Percentiles rank a stretch among this genome's conserved stretches.
Conservation (phyloP, 768 basidiomycete genomes). For the Agaricus blazei region DNA sequence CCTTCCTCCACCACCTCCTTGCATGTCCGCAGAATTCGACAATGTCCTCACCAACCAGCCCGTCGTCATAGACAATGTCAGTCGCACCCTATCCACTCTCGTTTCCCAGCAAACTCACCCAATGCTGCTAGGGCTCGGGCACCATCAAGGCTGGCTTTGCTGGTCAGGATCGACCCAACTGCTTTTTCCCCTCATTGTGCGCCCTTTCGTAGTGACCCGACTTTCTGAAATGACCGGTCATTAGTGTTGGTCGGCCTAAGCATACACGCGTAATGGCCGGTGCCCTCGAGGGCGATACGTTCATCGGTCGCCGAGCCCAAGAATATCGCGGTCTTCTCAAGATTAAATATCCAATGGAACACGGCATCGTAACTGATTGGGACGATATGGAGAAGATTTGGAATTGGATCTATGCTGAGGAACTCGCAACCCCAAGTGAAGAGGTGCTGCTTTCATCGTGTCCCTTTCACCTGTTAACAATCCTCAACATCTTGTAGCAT, state of each 20-base stretch:
- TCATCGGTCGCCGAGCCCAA: constrained; percentile 93
- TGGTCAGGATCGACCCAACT: constrained; percentile 98
- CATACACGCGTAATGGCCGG: constrained; percentile 98
- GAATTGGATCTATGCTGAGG: constrained; percentile 96
- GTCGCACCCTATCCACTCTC: constrained; percentile 21
- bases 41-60: constrained; percentile 97
- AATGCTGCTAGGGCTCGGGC: constrained; percentile 65
- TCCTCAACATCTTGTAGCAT: constrained; percentile 51
- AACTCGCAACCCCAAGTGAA: constrained; percentile 91
- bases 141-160: constrained; percentile 99
- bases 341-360: constrained; percentile 99
- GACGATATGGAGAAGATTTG: constrained; percentile 99
- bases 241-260: constrained; percentile 93
- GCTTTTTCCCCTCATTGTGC: constrained; percentile 98
- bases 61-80: constrained; percentile 96
- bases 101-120: constrained; percentile 13
- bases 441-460: constrained; percentile 54
- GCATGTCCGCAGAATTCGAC: constrained; percentile 84
- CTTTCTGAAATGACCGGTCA: constrained; percentile 17
- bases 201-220: constrained; percentile 38
- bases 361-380: constrained; percentile 99
- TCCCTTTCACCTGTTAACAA: constrained; percentile 12
- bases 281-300: constrained; percentile 92
- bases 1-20: constrained; percentile 11
- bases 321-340: constrained; percentile 93